Percentiles rank a stretch among this genome's conserved stretches.
Evolutionary conservation across 306 rosid species (phyloP).

Genomic region (Cicer judaicum): DNA sequence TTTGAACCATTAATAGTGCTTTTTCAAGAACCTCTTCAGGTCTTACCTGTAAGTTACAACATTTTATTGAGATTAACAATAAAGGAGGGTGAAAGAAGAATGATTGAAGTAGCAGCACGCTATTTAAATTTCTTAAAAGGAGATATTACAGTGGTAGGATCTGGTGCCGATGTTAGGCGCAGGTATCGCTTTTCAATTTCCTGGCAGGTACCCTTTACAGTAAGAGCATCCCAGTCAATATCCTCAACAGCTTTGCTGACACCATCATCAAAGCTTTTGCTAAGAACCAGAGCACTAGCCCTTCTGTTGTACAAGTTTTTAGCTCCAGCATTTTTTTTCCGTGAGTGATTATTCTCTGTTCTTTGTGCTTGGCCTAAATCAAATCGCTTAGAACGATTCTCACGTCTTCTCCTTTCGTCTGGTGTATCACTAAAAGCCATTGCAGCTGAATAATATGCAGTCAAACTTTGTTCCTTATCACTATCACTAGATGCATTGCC

Average conservation of each 20-base stretch:
- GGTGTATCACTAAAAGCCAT: slow-evolving; percentile 78
- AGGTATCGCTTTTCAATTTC: slow-evolving; percentile 95
- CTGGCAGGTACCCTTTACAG: slow-evolving; percentile 97
- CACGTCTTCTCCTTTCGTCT: slow-evolving; percentile 93
- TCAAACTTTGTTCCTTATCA: slow-evolving; percentile 80
- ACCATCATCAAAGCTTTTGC: slow-evolving; percentile 79
- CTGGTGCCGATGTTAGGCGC: slow-evolving; percentile 98
- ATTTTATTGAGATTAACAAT: slow-evolving; percentile 21
- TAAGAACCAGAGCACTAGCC: slow-evolving; percentile 78
- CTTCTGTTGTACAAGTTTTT: slow-evolving; percentile 78
- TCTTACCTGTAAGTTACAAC: slow-evolving; percentile 73
- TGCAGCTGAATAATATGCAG: slow-evolving; percentile 72
- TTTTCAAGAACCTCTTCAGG: slow-evolving; percentile 97
- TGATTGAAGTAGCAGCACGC: slow-evolving; percentile 29
- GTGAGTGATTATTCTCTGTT: slow-evolving; percentile 58
- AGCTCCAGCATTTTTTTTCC: slow-evolving; percentile 65
- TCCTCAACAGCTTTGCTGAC: slow-evolving; percentile 93
- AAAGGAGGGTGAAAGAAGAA: slow-evolving; percentile 3
- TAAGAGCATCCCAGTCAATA: slow-evolving; percentile 99
- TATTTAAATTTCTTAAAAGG: slow-evolving; percentile 31
- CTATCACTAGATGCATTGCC: slow-evolving; percentile 88
- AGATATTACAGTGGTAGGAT: slow-evolving; percentile 79
- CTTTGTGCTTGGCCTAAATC: slow-evolving; percentile 80
- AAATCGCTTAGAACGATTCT: slow-evolving; percentile 90
- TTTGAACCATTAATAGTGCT: slow-evolving; percentile 83